Base-by-base conservation (phyloP, 2,329 filamentous ascomycete species). In the Neobulgaria alba region DNA sequence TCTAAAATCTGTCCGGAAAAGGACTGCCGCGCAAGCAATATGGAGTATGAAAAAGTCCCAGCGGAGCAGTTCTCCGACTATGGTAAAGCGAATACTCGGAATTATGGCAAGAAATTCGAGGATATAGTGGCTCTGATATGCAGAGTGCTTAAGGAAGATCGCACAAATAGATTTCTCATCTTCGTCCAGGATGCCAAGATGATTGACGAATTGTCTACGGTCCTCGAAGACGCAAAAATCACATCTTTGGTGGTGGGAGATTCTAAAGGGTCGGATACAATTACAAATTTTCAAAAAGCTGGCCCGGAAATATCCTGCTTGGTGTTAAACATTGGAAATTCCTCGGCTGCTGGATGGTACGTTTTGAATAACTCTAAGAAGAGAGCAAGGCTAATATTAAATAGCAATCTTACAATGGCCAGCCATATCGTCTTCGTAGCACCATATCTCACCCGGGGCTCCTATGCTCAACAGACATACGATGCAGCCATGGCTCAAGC, bases 381-480 rank as follows among this genome's bases (percentile, higher is more conserved):
- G 15, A 10, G 10, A 21, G 26, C 4, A 36, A 17, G 45, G 32
- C 39, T 47, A 41, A 50, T 32, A 39, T 33, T 33, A 26, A 16
- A 19, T 40, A 76, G 72, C 8, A 83, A 84, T 47, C 59, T 84
- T 2, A 73, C 76, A 34, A 69, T 68, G 29, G 77, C 77, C 0
- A 82, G 80, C 46, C 76, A 83, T 42, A 63, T 82, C 26, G 68
- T 84, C 21, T 83, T 84, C 55, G 57, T 80, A 2, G 67, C 70
- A 0, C 77, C 78, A 0, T 57, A 78, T 7, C 59, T 75, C 1
- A 61, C 67, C 1, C 44, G 43, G 2, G 52, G 52, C 0, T 43
- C 46, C 2, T 54, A 62, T 26, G 68, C 64, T 0, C 67, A 74
- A 34, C 67, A 74, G 33, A 62, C 68, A 4, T 82, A 79, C 52